phyloP scores from a whole-genome alignment of 139 green algal species.

The Asterochloris erici region DNA sequence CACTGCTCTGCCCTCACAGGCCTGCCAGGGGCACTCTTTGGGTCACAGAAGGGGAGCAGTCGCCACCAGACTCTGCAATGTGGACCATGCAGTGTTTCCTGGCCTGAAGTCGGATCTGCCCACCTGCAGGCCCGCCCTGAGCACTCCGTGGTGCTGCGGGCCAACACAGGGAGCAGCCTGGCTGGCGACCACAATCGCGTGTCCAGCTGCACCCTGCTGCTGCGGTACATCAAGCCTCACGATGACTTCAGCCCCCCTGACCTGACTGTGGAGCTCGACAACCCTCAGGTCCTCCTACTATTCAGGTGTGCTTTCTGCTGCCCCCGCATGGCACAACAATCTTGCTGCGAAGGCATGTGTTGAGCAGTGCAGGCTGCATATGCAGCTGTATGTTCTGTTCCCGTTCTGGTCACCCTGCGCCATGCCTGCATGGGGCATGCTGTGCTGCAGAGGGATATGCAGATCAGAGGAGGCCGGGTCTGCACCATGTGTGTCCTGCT shows the following conservation, averaged over 20 bases:
- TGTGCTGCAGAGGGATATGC: too few species aligned
- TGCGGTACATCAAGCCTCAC: conserved; percentile 16
- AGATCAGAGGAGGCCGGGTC: too few species aligned
- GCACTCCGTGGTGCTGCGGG: conserved; percentile 43
- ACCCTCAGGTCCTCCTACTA: conserved; percentile 43
- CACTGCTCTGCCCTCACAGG: too few species aligned
- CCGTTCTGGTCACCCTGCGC: too few species aligned
- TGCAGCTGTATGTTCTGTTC: too few species aligned
- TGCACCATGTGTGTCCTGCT: not conserved
- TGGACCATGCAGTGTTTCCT: too few species aligned
- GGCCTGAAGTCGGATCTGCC: too few species aligned
- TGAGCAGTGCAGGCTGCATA: too few species aligned
- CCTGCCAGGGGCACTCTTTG: too few species aligned
- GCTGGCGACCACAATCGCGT: not conserved
- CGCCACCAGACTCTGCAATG: too few species aligned
- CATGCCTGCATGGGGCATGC: too few species aligned
- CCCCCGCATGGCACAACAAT: not conserved
- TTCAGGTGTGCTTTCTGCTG: conserved; percentile 24
- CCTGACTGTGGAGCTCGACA: conserved; percentile 39
- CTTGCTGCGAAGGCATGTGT: not conserved
- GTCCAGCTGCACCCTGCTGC: conserved; percentile 10
- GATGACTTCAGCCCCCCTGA: not conserved
- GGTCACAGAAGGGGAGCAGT: too few species aligned
- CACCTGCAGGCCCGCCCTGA: conserved; percentile 22
- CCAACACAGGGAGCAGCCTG: conserved; percentile 10